Evolutionary conservation across 2,329 filamentous ascomycete species (phyloP), one percentile per base, ranked within the genome.

Genomic region (Coniochaeta ligniaria): DNA sequence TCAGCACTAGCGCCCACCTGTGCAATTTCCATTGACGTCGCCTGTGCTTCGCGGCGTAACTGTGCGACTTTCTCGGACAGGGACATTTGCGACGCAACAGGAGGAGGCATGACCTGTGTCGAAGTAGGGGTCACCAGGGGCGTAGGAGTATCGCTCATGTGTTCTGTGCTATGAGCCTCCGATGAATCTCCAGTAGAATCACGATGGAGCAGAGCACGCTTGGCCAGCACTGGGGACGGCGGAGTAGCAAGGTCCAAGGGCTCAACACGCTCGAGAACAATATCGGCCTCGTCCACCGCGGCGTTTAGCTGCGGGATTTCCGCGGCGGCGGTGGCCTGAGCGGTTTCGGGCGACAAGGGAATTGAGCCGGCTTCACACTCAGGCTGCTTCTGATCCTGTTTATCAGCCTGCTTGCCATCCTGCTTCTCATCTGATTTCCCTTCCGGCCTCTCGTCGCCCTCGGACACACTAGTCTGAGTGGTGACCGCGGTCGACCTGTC

Each of bases 21-120:
- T 22, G 47, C 47, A 31, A 28, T 26, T 52, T 52, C 47, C 24
- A 17, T 26, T 5, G 69, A 66, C 47, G 68, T 64, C 3, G 72
- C 68, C 47, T 75, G 74, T 28, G 83, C 78, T 62, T 82, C 80
- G 17, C 80, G 78, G 20, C 81, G 80, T 60, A 83, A 73, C 61
- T 82, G 78, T 56, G 82, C 79, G 2, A 82, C 74, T 63, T 75
- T 81, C 60, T 82, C 79, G 0, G 74, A 73, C 56, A 82, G 67
- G 0, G 70, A 70, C 50, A 71, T 62, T 5, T 67, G 60, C 22
- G 58, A 47, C 11, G 63, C 33, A 38, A 3, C 54, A 36, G 3
- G 59, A 22, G 35, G 60, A 43, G 36, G 61, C 60, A 36, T 56
- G 17, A 36, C 61, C 60, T 16, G 60, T 12, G 47, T 17, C 36